Evolutionary conservation across 768 basidiomycete genomes (phyloP).

Genomic region (Phlegmacium glaucopus): DNA sequence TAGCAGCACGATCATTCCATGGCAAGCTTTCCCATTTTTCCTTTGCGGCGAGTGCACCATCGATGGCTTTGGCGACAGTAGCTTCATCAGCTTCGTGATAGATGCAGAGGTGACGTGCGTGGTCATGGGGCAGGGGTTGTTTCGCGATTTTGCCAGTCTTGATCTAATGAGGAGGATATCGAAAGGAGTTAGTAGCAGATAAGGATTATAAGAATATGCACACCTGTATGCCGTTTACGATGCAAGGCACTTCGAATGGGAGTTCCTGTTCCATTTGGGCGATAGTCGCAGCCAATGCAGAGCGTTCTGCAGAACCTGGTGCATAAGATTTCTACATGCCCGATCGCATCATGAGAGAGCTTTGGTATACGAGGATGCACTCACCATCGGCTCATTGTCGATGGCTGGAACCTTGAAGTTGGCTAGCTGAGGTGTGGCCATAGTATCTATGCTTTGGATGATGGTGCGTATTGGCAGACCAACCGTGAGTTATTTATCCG

Average conservation of each 20-base stretch:
- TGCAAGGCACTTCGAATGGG: constrained; percentile 90
- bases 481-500: too few species aligned
- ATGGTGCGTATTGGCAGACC: constrained; percentile 22
- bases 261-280: constrained; percentile 76
- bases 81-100: constrained; percentile 88
- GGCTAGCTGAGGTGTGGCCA: constrained; percentile 76
- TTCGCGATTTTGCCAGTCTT: constrained; percentile 75
- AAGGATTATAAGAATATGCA: constrained; percentile 19
- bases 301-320: constrained; percentile 75
- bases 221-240: constrained; percentile 87
- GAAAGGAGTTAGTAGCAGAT: constrained; percentile 1
- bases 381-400: constrained; percentile 93
- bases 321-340: constrained; percentile 65
- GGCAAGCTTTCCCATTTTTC: constrained; percentile 90
- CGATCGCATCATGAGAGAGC: neutral
- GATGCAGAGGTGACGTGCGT: constrained; percentile 73
- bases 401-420: constrained; percentile 81
- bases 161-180: constrained; percentile 42
- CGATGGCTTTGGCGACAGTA: constrained; percentile 75
- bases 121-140: constrained; percentile 85
- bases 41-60: constrained; percentile 85
- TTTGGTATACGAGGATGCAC: constrained; percentile 10
- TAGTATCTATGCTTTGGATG: constrained; percentile 26
- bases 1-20: constrained; percentile 96
- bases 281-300: constrained; percentile 67